Conservation (phyloP, 306 rosid species). For the Rubus idaeus region DNA sequence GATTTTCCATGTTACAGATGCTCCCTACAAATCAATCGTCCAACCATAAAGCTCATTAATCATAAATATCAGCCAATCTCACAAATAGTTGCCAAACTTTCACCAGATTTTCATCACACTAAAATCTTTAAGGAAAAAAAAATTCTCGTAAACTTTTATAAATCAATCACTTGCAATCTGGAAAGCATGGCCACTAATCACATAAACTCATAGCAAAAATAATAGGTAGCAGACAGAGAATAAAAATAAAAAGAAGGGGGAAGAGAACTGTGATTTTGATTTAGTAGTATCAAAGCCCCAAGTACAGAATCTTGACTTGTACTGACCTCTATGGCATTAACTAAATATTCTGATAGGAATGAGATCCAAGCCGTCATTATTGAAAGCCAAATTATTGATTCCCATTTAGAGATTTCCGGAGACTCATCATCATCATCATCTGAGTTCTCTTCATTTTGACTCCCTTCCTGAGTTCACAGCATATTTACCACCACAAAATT, state of each 20-base stretch:
- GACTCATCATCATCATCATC: slow-evolving; percentile 49
- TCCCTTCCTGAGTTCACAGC: slow-evolving; percentile 55
- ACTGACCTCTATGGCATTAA: slow-evolving; percentile 68
- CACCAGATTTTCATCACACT: background rate
- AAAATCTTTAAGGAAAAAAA: background rate
- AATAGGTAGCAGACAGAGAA: background rate
- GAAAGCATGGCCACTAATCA: background rate
- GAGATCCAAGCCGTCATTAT: slow-evolving; percentile 76
- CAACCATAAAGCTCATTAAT: slow-evolving; percentile 23
- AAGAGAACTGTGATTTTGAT: background rate
- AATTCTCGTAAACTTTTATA: background rate
- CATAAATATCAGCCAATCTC: background rate
- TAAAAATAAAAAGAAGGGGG: background rate
- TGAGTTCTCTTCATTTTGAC: slow-evolving; percentile 38
- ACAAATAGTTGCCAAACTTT: background rate
- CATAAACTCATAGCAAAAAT: no score
- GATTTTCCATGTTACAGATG: slow-evolving; percentile 56
- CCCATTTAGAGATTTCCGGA: slow-evolving; percentile 84
- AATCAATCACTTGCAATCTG: background rate
- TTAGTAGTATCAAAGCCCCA: background rate
- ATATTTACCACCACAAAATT: slow-evolving; percentile 24
- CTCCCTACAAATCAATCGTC: slow-evolving; percentile 54
- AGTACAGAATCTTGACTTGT: background rate
- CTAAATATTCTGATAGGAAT: slow-evolving; percentile 67
- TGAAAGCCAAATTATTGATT: slow-evolving; percentile 73